Evolutionary conservation across 148 eudicot genomes (phyloP).

Genomic region (Cornus suecica): DNA sequence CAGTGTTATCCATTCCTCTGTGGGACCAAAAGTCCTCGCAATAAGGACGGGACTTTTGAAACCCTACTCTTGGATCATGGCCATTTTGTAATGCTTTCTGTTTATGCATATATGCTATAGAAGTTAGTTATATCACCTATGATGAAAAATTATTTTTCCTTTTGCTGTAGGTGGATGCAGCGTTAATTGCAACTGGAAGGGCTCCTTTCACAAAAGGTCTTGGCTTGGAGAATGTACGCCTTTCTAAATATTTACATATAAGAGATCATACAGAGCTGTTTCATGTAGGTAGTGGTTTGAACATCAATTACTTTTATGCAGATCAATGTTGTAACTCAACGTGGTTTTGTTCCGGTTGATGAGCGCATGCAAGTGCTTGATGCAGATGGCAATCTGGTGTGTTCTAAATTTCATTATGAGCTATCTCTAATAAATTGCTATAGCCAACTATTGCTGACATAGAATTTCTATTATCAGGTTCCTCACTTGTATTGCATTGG

Average conservation of each 20-base stretch:
- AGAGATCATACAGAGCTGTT: neutral
- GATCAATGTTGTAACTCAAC: slow-evolving; percentile 80
- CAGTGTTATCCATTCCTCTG: neutral
- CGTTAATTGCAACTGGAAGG: slow-evolving; percentile 93
- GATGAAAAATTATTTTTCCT: neutral
- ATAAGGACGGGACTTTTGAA: neutral
- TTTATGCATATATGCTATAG: neutral
- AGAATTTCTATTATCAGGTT: slow-evolving; percentile 37
- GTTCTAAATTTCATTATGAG: neutral
- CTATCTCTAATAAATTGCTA: neutral
- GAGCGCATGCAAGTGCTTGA: slow-evolving; percentile 88
- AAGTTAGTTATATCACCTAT: neutral
- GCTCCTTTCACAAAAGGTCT: slow-evolving; percentile 87
- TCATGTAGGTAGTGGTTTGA: neutral
- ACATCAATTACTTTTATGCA: slow-evolving; percentile 24
- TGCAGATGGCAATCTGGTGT: slow-evolving; percentile 63
- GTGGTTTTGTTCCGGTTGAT: slow-evolving; percentile 87
- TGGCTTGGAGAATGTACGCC: slow-evolving; percentile 73
- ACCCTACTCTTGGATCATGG: neutral
- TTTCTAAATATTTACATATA: neutral
- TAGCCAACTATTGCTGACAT: slow-evolving; percentile 1
- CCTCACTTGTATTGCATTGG: slow-evolving; percentile 91
- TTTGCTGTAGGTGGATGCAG: slow-evolving; percentile 75
- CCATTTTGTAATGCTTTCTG: neutral
- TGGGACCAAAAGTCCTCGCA: neutral